Conservation (phyloP, 1,284 basidiomycete genomes). For the Ceratobasidium sp. region DNA sequence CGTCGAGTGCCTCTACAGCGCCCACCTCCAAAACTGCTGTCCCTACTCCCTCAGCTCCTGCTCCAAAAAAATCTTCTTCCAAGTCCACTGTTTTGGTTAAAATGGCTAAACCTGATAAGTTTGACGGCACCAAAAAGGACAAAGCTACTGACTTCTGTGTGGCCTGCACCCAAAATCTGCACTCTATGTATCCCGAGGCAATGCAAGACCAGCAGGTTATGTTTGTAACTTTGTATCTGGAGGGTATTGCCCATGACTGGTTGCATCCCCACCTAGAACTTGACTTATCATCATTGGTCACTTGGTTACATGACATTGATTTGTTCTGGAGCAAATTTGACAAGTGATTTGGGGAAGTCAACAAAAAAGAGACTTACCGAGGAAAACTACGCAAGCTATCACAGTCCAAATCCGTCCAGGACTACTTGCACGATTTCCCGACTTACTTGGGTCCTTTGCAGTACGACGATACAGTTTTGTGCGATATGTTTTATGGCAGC, state of each 20-base stretch:
- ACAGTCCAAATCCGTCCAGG: conserved; percentile 20
- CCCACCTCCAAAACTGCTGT: no score
- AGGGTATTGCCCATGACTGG: background rate
- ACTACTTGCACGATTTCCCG: background rate
- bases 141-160: background rate
- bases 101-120: conserved; percentile 23
- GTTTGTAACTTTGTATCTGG: background rate
- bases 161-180: background rate
- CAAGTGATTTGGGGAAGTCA: no score
- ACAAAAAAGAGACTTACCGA: background rate
- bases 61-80: no score
- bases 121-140: conserved; percentile 16
- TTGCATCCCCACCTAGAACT: no score
- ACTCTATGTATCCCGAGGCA: background rate
- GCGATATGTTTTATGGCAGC: conserved; percentile 13
- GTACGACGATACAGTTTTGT: background rate
- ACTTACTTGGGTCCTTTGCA: background rate
- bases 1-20: no score
- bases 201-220: background rate
- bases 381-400: background rate
- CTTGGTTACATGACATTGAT: no score
- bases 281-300: no score
- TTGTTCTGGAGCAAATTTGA: no score
- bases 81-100: background rate
- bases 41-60: no score